Percentiles rank a stretch among this genome's conserved stretches.
Evolutionary conservation across 2,329 filamentous ascomycete species (phyloP).

Genomic region (Stagonosporopsis tanaceti): DNA sequence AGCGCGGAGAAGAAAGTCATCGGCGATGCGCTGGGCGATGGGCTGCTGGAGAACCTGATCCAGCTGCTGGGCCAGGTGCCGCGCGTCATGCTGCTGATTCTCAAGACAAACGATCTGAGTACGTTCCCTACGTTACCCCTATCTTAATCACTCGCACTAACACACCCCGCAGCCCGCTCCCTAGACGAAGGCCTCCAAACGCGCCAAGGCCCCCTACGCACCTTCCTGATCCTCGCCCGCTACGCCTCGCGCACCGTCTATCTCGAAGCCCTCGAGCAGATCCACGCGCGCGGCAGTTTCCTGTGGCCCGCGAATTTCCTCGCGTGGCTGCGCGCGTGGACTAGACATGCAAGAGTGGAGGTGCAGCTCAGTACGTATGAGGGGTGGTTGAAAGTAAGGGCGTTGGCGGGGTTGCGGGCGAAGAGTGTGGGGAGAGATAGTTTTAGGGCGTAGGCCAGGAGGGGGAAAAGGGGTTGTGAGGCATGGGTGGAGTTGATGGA

Average conservation of each 20-base stretch:
- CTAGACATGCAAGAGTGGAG: constrained; percentile 63
- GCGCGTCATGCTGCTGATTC: constrained; percentile 88
- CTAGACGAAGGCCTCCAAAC: constrained; percentile 91
- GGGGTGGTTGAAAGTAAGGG: constrained; percentile 61
- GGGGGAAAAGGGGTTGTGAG: too few species aligned
- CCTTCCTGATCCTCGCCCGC: constrained; percentile 70
- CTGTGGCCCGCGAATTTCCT: constrained; percentile 62
- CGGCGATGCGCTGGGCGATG: constrained; percentile 82
- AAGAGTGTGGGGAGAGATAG: constrained; percentile 19
- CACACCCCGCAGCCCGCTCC: constrained; percentile 67
- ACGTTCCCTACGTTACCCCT: constrained; percentile 38
- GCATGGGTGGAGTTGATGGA: too few species aligned
- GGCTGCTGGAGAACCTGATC: constrained; percentile 86
- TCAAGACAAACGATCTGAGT: constrained; percentile 97
- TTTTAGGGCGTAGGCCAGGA: constrained; percentile 17
- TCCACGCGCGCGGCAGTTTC: constrained; percentile 53
- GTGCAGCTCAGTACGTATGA: constrained; percentile 67
- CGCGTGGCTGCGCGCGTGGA: constrained; percentile 61
- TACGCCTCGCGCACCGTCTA: constrained; percentile 70
- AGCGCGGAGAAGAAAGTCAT: constrained; percentile 86
- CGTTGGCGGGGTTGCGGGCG: constrained; percentile 56
- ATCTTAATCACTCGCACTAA: background rate
- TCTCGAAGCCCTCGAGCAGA: constrained; percentile 65
- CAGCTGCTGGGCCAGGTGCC: constrained; percentile 88
- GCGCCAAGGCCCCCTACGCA: constrained; percentile 66